phyloP scores from a whole-genome alignment of 1,284 basidiomycete genomes.

The Tetrapyrgos nigripes region DNA sequence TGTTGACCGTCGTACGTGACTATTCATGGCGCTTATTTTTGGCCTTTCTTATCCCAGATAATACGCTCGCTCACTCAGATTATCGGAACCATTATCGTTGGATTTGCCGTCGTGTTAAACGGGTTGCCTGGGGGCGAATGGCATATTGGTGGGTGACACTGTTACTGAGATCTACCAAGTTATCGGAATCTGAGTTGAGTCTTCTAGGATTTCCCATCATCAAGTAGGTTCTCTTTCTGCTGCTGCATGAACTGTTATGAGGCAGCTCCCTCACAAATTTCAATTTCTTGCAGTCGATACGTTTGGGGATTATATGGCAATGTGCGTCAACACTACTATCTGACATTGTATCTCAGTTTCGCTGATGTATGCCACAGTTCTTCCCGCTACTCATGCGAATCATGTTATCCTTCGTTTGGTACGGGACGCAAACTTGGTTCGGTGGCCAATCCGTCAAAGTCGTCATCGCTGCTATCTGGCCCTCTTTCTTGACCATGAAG shows the following conservation, averaged over 20 bases:
- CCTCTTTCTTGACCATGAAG: neutral
- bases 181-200: too few species aligned
- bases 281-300: neutral
- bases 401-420: slow-evolving; percentile 1
- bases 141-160: slow-evolving; percentile 8
- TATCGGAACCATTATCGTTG: neutral
- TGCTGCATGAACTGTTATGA: neutral
- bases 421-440: slow-evolving; percentile 4
- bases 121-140: slow-evolving; percentile 5
- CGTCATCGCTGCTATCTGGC: slow-evolving; percentile 1
- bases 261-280: too few species aligned
- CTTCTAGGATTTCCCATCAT: slow-evolving; percentile 1
- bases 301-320: slow-evolving; percentile 5
- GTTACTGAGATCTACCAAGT: too few species aligned
- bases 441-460: slow-evolving; percentile 3
- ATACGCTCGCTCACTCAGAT: neutral
- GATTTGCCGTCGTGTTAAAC: neutral
- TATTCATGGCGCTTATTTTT: neutral
- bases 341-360: neutral
- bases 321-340: neutral
- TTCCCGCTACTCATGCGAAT: slow-evolving; percentile 5
- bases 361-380: neutral
- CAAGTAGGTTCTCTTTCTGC: neutral
- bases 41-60: neutral
- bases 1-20: neutral